Base-by-base conservation (phyloP, 768 basidiomycete genomes). In the Pleurotus djamor region DNA sequence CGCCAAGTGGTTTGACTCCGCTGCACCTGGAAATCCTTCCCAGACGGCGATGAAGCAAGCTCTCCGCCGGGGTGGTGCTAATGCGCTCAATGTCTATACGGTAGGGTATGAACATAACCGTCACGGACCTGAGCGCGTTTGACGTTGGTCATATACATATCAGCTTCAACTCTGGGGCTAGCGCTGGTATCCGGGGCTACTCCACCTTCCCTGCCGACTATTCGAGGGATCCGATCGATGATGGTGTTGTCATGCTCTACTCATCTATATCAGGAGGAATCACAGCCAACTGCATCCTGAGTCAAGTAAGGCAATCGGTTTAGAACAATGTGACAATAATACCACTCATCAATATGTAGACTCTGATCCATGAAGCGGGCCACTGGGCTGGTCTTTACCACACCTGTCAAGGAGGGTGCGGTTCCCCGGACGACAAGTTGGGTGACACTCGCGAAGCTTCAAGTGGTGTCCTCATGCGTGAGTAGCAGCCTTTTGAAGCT, bases 381-480 rank as follows among this genome's bases (percentile, higher is more conserved):
- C 83, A 85, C 71, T 86, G 84, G 83, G 71, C 83, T 60, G 83
- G 84, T 32, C 74, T 84, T 21, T 84, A 77, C 70, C 83, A 84
- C 71, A 83, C 83, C 28, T 84, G 83, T 79, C 79, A 85, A 65
- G 80, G 80, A 43, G 79, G 79, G 17, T 82, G 76, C 71, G 51
- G 58, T 12, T 62, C 60, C 62, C 48, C 71, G 36, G 81, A 79
- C 28, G 81, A 83, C 65, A 60, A 52, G 21, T 79, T 83, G 58
- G 64, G 76, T 59, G 65, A 77, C 60, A 73, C 73, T 44, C 78
- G 76, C 67, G 49, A 66, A 43, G 68, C 65, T 34, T 68, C 70
- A 17, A 81, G 81, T 65, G 74, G 69, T 59, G 77, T 78, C 59
- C 78, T 77, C 64, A 82, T 77, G 61, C 76, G 72, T 78, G 66